phyloP scores from a whole-genome alignment of 2,329 filamentous ascomycete genomes.

The Colletotrichum destructivum region DNA sequence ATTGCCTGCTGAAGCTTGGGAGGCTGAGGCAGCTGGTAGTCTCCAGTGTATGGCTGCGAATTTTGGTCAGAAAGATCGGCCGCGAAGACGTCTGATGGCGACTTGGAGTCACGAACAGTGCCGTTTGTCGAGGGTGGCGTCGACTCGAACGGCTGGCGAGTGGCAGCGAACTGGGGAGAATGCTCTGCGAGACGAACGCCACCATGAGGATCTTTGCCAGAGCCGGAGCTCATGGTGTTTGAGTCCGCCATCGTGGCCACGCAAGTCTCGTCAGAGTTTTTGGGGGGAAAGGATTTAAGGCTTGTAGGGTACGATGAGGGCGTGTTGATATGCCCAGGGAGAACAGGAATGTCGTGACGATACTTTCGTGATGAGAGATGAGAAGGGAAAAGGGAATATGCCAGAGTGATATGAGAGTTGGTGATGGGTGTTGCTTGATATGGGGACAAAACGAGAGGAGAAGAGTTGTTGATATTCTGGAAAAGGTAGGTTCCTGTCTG shows the following conservation, averaged over 20 bases:
- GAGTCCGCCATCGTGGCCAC: constrained; percentile 22
- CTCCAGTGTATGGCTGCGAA: constrained; percentile 8
- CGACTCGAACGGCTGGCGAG: neutral
- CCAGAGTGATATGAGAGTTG: neutral
- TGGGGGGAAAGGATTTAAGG: neutral
- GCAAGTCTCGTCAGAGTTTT: neutral
- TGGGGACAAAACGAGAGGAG: constrained; percentile 1
- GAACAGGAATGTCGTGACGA: neutral
- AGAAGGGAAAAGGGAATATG: neutral
- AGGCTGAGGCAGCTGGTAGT: constrained; percentile 30
- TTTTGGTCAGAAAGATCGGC: constrained; percentile 17
- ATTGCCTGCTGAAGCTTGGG: constrained; percentile 25
- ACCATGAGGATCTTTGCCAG: constrained; percentile 16
- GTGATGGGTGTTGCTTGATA: neutral
- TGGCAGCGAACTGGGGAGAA: constrained; percentile 16
- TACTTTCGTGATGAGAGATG: neutral
- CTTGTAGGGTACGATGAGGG: neutral
- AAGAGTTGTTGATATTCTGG: constrained; percentile 2
- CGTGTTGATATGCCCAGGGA: neutral
- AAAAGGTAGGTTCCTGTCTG: constrained; percentile 15
- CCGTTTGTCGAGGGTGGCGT: constrained; percentile 26
- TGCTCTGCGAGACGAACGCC: constrained; percentile 38
- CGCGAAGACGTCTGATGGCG: constrained; percentile 33
- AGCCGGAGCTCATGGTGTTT: constrained; percentile 19
- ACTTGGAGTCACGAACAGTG: constrained; percentile 28